Conservation (phyloP, 2,329 filamentous ascomycete species). For the Colletotrichum neosansevieriae region DNA sequence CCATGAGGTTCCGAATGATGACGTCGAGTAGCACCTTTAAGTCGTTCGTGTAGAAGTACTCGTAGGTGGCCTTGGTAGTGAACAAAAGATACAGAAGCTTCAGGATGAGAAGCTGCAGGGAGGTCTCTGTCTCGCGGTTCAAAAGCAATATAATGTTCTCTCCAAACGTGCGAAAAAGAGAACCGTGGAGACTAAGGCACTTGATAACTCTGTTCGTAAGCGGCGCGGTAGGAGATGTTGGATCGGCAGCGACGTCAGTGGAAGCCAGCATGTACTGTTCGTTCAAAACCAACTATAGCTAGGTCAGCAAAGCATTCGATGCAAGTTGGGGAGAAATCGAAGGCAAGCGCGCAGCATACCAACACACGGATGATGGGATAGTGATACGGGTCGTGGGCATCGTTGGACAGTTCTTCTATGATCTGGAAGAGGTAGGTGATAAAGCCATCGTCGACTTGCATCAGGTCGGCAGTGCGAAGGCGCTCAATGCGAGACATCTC, state of each 20-base stretch:
- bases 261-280: conserved; percentile 95
- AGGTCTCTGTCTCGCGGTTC: conserved; percentile 95
- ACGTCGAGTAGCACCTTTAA: conserved; percentile 94
- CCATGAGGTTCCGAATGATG: conserved; percentile 95
- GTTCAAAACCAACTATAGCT: conserved; percentile 86
- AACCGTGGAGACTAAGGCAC: conserved; percentile 83
- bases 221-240: conserved; percentile 57
- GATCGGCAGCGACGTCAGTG: conserved; percentile 62
- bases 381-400: conserved; percentile 92
- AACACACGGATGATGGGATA: conserved; percentile 94
- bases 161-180: conserved; percentile 91
- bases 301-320: conserved; percentile 21
- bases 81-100: conserved; percentile 97
- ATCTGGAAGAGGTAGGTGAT: conserved; percentile 86
- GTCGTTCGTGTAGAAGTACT: conserved; percentile 99
- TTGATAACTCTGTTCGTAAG: conserved; percentile 96
- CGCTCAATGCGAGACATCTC: conserved; percentile 96
- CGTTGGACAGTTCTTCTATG: conserved; percentile 88
- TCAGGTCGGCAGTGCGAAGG: conserved; percentile 80
- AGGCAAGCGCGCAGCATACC: conserved; percentile 61
- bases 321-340: conserved; percentile 41
- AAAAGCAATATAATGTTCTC: conserved; percentile 96
- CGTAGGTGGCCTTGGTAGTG: conserved; percentile 89
- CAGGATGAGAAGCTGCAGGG: conserved; percentile 93
- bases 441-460: conserved; percentile 84